Base-by-base conservation (phyloP, 495 filamentous ascomycete species). In the Annulohypoxylon stygium region DNA sequence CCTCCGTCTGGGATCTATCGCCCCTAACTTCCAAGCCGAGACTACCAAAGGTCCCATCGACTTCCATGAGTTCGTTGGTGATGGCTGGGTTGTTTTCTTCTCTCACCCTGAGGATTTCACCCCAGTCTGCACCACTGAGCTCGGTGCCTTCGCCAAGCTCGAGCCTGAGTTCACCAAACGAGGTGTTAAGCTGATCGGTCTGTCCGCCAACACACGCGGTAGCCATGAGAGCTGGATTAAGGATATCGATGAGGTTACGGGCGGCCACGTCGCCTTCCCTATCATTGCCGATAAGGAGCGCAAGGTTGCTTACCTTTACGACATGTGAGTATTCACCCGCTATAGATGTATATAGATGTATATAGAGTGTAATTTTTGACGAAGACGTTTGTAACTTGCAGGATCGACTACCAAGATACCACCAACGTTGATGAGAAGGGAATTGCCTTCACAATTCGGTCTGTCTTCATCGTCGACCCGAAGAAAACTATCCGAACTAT, bases 381-480 rank as follows among this genome's bases (percentile, higher is more conserved):
- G 11, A 39, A 66, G n/a, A 41, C 51, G 4, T 36, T 16, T 36
- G 18, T 41, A n/a, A 14, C 36, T 10, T 41, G 25, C 78, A 93
- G 91, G 91, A 87, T 99, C 73, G 96, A 99, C 83, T 83, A 87
- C 83, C 87, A 89, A 80, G 87, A 89, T 79, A 87, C 85, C 69
- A 89, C 87, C 83, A 98, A 98, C 86, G 95, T 97, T 61, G 94
- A 97, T 81, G 85, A 89, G 78, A 98, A 98, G 90, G 96, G 94
- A 71, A 94, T 97, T 76, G 94, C 96, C 65, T 97, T 98, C 85
- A 98, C 96, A 80, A 98, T 99, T 87, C 95, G 96, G 79, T 97
- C 93, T 73, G 97, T 98, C 83, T 99, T 98, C 88, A 87, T 98
- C 86, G 97, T 99, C 82, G 96, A 98, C 87, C 97, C 96, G 64